Base-by-base conservation (phyloP, 2,329 filamentous ascomycete genomes). In the Stagonosporopsis vannaccii region DNA sequence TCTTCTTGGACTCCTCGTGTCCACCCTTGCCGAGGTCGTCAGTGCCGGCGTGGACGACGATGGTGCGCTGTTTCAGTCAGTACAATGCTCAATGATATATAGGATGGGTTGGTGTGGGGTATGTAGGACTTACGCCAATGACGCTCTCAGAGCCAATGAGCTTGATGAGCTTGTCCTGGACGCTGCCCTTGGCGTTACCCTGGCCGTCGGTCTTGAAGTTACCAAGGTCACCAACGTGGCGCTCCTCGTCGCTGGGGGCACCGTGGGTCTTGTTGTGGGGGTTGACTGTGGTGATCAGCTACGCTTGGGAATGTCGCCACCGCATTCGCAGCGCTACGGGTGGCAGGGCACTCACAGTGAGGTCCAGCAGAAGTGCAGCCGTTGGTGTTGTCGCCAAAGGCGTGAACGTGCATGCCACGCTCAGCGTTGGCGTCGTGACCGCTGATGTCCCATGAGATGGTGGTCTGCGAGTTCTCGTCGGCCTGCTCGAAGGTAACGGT, bases 321-420 rank as follows among this genome's bases (percentile, higher is more conserved):
- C 17, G 1, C 13, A 22, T 17, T 13, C 40, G 28, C 28, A 9
- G 28, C 28, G 12, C n/a, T n/a, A n/a, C n/a, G n/a, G n/a, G n/a
- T n/a, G n/a, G 4, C 17, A 17, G 9, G 15, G 26, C 55, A 82
- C 91, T 78, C 84, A 96, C 92, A 99, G 85, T 99, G 95, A 80
- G 95, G 94, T 51, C 95, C 95, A 68, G 95, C 95, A 68, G 91
- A 96, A 67, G 94, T 98, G 90, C 95, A 99, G 80, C 95, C 95
- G 83, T 99, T 99, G 85, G 95, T 98, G 87, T 98, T 98, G 87
- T 98, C 95, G 79, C 95, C 95, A 76, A 97, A 99, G 80, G 95
- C 91, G 85, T 99, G 95, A 76, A 99, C 89, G 86, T 99, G 95
- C 86, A 98, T 92, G 80, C 92, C 95, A 81, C 95, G 94, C 88